Evolutionary conservation across 192 early-diverging fungal genomes (phyloP), one percentile per base, ranked within the genome.

Genomic region (Coemansia sp.): DNA sequence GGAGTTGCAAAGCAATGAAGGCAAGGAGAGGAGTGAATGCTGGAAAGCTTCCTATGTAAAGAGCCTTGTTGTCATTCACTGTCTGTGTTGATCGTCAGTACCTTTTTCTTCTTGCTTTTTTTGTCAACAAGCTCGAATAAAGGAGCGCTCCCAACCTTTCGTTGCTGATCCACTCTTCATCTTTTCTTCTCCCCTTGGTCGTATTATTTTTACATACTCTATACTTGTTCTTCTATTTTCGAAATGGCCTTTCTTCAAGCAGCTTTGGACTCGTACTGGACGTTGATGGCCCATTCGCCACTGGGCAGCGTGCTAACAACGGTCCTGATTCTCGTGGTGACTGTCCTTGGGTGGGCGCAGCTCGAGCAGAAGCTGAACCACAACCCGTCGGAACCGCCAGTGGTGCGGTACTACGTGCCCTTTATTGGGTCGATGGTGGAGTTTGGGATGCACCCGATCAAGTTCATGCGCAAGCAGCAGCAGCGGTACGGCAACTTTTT

Each of bases 381-480:
- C 40, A 75, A 82, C 55, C 66, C 80, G 42, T 87, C 89, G 18
- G 83, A 88, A 45, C 91, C 91, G 61, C 90, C 90, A 7, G 74
- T 85, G 37, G 88, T 91, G 18, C 82, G 83, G 53, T 90, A 93
- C 82, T 87, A 86, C 71, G 81, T 97, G 60, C 95, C 97, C 30
- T 89, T 95, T 66, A 78, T 99, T 60, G 95, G 97, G 37, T 89
- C 88, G 48, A 93, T 93, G 68, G 75, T 96, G 58, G 64, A 84
- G 56, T 95, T 94, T 84, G 95, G 95, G 67, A 85, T 95, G 59
- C 84, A 93, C 67, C 95, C 97, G 28, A 84, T 99, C 76, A 85
- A 86, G 45, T 97, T 96, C 66, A 85, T 96, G 45, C 85, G 85
- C 63, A 85, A 96, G 70, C 85, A 90, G 85, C 90, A 90, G 72